Base-by-base conservation (phyloP, 345 rosid genomes). In the Gossypium longicalyx region DNA sequence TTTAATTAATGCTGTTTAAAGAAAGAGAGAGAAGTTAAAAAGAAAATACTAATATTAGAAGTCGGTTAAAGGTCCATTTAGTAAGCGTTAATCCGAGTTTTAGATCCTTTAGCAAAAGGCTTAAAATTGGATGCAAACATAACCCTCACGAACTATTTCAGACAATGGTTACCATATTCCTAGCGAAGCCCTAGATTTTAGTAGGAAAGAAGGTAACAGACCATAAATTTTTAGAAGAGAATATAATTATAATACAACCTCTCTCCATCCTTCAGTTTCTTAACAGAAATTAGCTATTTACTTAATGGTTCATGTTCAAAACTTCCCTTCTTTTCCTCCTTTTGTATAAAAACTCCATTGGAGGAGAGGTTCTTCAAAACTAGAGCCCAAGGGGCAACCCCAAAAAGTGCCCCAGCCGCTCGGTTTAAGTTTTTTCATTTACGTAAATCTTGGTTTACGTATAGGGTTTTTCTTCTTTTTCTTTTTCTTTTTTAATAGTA, bases 351-450 rank as follows among this genome's bases (percentile, higher is more conserved):
- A 16, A 8, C 29, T 4, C 27, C 41, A 45, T 41, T 19, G 12
- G 16, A 9, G 25, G 4, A 22, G 25, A 67, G 2, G 20, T 34
- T 27, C 54, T 17, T 65, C 72, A 29, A 19, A 75, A 17, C 45
- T 76, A 57, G 80, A 80, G 83, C 81, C 77, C 67, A 57, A 60
- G 80, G 83, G 81, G 78, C 85, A 61, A 20, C 12, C 23, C 27
- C 76, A 1, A 3, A 10, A 52, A 19, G 38, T 70, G 80, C 80
- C 80, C 83, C 80, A 41, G 16, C 48, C 43, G 81, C 84, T 78
- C 74, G 53, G 78, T 43, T 65, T 34, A 34, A 1, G 12, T 3
- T 4, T 48, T 61, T 61, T 27, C 29, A 5, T 1, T 38, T 63
- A 1, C 48, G 49, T 47, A 6, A 20, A 47, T 44, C 56, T 52